These are phyloP conservation scores for Chlamydomonas eustigma DNA, from an alignment of 139 green algal genomes.

Conservation along the genomic window DNA sequence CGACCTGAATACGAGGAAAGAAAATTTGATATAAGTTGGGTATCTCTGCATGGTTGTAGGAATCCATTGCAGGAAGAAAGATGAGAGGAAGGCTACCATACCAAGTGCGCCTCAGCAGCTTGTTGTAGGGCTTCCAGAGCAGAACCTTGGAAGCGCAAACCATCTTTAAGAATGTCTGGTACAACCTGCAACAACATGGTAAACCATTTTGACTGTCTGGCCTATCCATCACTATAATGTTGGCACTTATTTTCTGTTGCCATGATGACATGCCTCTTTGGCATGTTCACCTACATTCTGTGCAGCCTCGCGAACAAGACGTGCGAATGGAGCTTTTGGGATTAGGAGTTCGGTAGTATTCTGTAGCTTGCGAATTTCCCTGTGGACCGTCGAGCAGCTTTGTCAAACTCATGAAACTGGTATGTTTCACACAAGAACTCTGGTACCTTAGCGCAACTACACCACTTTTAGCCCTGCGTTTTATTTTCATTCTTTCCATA, in stretches of 20 bases:
- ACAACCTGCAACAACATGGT: neutral
- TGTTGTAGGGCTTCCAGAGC: conserved; percentile 92
- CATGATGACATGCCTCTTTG: too few relatives aligned
- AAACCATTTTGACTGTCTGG: too few relatives aligned
- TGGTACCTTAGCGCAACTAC: conserved; percentile 8
- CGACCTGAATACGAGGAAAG: neutral
- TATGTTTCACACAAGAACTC: too few relatives aligned
- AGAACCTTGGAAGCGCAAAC: conserved; percentile 2
- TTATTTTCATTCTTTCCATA: neutral
- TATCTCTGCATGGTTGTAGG: too few relatives aligned
- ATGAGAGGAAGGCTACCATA: conserved; percentile 52
- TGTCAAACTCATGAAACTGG: too few relatives aligned
- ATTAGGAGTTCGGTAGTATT: neutral
- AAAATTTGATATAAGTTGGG: too few relatives aligned
- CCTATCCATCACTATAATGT: too few relatives aligned
- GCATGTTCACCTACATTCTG: neutral
- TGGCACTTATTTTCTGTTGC: too few relatives aligned
- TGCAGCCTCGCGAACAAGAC: neutral
- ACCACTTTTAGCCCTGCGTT: neutral
- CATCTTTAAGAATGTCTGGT: neutral
- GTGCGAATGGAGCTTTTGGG: conserved; percentile 2
- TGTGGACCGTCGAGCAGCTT: too few relatives aligned
- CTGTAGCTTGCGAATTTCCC: conserved; percentile 4
- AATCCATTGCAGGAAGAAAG: too few relatives aligned
- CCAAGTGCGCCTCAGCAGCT: conserved; percentile 90